Evolutionary conservation across 2,329 filamentous ascomycete species (phyloP).

Genomic region (Pestalotiopsis sp.): DNA sequence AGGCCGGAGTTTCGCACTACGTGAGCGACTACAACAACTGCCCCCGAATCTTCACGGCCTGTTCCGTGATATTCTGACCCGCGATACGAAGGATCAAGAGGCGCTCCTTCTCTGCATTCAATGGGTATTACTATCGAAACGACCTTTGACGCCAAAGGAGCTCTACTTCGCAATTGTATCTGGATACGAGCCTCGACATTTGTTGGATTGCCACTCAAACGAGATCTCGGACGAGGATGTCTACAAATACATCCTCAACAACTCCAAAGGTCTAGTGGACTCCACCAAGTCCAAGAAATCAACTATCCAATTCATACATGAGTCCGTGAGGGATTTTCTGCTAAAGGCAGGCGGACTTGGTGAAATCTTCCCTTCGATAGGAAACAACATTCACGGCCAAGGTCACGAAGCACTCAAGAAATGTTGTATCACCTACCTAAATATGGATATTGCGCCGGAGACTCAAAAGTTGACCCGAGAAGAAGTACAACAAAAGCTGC

Average conservation of each 20-base stretch:
- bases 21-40: constrained; percentile 37
- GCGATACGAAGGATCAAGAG: constrained; percentile 34
- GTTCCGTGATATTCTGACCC: constrained; percentile 41
- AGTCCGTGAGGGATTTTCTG: constrained; percentile 52
- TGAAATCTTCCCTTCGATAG: constrained; percentile 33
- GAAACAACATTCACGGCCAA: constrained; percentile 30
- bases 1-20: constrained; percentile 33
- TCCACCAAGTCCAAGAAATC: constrained; percentile 31
- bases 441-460: background rate
- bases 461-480: background rate
- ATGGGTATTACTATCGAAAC: constrained; percentile 54
- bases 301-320: constrained; percentile 56
- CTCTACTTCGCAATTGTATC: constrained; percentile 46
- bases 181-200: constrained; percentile 19
- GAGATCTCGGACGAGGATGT: constrained; percentile 24
- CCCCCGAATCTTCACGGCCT: constrained; percentile 39
- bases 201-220: constrained; percentile 23
- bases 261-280: constrained; percentile 55
- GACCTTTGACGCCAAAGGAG: constrained; percentile 44
- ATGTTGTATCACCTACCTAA: constrained; percentile 24
- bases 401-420: constrained; percentile 47
- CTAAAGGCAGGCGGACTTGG: constrained; percentile 36
- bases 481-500: constrained; percentile 7
- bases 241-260: constrained; percentile 36
- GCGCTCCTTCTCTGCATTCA: constrained; percentile 40